Base-by-base conservation (phyloP, 2,329 filamentous ascomycete species). In the Phaeoacremonium minimum region DNA sequence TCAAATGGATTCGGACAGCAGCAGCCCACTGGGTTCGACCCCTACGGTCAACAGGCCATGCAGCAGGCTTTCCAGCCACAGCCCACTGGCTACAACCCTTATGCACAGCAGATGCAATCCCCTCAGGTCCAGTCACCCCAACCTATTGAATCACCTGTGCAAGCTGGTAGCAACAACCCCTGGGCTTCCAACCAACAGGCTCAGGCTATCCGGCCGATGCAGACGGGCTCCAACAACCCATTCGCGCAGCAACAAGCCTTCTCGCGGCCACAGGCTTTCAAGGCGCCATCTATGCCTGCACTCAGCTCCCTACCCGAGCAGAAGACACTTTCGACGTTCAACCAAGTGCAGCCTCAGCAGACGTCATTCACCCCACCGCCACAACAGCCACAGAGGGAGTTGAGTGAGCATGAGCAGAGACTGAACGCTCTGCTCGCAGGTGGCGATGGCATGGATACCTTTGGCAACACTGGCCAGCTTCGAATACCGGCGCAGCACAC, bases 401-500 rank as follows among this genome's bases (percentile, higher is more conserved):
- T 80, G 46, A 78, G 62, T 50, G 76, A 79, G 55, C 80, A 82
- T 58, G 75, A 82, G 55, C 80, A 84, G 15, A 85, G 79, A 53
- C 83, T 98, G 47, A 97, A 97, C 57, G 77, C 85, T 2, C 78
- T 98, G 20, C 78, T 98, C 30, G 77, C 89, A 4, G 80, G 76
- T 16, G 90, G 93, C 46, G 93, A 98, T 39, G 93, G 93, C 16
- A 86, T 94, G 70, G 93, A 98, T 57, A 98, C 93, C 0, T 98
- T 94, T 58, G 93, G 93, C 46, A 98, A 98, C 59, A 87, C 87
- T n/a, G 93, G 93, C 48, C 87, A 97, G 46, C 73, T 95, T 32
- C 89, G 93, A 61, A 95, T 98, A 46, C 93, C 93, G 2, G 83
- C 93, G 3, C 93, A 98, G 58, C 93, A 98, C 61, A 98, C 93